phyloP scores from a whole-genome alignment of 2,329 filamentous ascomycete genomes.

The Aspergillus tanneri region DNA sequence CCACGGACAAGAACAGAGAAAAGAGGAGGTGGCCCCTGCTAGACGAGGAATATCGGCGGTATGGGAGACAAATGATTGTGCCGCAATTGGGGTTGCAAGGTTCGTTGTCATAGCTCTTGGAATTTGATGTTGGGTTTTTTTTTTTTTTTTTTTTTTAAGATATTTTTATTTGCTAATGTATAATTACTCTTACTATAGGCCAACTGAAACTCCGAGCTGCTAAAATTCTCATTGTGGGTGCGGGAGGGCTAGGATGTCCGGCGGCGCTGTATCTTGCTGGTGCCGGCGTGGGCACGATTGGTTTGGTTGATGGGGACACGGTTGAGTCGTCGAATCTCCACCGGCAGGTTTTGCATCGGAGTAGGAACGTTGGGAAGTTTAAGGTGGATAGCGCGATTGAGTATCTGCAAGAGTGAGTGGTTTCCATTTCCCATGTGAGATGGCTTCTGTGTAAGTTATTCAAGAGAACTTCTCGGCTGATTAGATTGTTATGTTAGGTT shows the following conservation, averaged over 20 bases:
- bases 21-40: slow-evolving; percentile 64
- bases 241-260: slow-evolving; percentile 87
- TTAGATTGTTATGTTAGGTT: slow-evolving; percentile 49
- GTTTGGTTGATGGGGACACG: slow-evolving; percentile 80
- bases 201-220: slow-evolving; percentile 71
- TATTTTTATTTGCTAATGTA: slow-evolving; percentile 8
- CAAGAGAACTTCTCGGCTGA: slow-evolving; percentile 9
- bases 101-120: slow-evolving; percentile 32
- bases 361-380: slow-evolving; percentile 65
- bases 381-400: slow-evolving; percentile 78
- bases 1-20: neutral
- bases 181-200: slow-evolving; percentile 49
- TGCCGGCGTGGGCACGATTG: slow-evolving; percentile 79
- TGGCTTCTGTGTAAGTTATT: too few species aligned
- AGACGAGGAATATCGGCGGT: slow-evolving; percentile 75
- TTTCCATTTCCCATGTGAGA: neutral
- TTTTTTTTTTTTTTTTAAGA: too few species aligned
- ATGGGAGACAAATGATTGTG: slow-evolving; percentile 88
- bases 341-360: slow-evolving; percentile 81
- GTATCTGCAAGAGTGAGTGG: slow-evolving; percentile 55
- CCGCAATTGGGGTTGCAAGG: slow-evolving; percentile 75
- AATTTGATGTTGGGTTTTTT: too few species aligned
- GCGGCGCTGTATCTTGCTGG: slow-evolving; percentile 90
- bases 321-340: slow-evolving; percentile 92
- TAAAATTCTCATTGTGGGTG: slow-evolving; percentile 76